Evolutionary conservation across 2,329 filamentous ascomycete genomes (phyloP).

Genomic region (Diaporthe caulivora): DNA sequence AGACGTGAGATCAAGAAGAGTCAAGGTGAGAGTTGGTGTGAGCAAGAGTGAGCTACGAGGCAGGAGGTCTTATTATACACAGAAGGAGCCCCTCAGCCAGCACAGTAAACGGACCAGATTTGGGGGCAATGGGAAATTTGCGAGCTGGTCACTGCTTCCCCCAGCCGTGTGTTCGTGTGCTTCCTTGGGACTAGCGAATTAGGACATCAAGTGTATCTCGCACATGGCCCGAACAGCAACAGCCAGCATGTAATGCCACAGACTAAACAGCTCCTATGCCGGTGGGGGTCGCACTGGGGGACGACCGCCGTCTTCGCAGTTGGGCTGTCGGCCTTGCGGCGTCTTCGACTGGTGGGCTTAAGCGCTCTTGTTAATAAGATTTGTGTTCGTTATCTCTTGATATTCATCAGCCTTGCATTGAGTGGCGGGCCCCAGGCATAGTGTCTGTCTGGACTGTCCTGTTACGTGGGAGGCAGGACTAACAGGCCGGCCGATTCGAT

Average conservation of each 20-base stretch:
- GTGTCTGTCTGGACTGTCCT: not conserved
- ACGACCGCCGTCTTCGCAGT: constrained; percentile 18
- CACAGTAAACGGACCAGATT: not conserved
- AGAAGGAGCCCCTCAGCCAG: not conserved
- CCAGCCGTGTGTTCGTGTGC: not conserved
- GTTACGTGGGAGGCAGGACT: constrained; percentile 23
- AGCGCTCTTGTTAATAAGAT: constrained; percentile 8
- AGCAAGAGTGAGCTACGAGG: constrained; percentile 16
- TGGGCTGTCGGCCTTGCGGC: not conserved
- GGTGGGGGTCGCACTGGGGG: constrained; percentile 30
- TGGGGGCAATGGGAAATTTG: constrained; percentile 3
- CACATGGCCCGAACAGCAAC: not conserved
- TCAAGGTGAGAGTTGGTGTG: not conserved
- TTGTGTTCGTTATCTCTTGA: constrained; percentile 28
- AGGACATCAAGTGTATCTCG: constrained; percentile 17
- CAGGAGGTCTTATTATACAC: constrained; percentile 30
- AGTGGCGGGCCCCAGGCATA: not conserved
- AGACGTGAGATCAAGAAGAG: constrained; percentile 15
- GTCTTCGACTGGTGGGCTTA: constrained; percentile 2
- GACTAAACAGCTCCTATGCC: not conserved
- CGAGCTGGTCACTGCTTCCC: constrained; percentile 29
- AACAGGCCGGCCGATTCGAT: not conserved
- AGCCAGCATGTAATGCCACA: too few relatives aligned
- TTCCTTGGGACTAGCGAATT: constrained; percentile 20
- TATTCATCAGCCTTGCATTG: constrained; percentile 19